Percentiles rank a stretch among this genome's conserved stretches.
Conservation (phyloP, 2,329 filamentous ascomycete species). For the Cyclaneusma minus region DNA sequence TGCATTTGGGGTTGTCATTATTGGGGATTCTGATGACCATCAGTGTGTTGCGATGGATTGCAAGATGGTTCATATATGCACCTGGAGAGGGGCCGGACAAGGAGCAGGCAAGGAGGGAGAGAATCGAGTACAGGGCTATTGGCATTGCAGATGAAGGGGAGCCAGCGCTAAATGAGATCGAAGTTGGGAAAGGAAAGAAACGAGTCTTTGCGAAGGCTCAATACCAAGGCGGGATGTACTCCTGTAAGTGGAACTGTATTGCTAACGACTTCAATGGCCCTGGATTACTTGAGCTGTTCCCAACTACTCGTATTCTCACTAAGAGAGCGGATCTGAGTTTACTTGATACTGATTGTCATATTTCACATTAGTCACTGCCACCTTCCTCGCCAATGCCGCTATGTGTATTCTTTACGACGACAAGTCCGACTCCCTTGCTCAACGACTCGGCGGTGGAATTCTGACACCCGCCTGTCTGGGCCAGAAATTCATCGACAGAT, state of each 20-base stretch:
- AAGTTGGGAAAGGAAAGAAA: conserved; percentile 23
- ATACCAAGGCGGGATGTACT: conserved; percentile 47
- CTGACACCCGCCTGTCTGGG: conserved; percentile 61
- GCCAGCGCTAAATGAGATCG: conserved; percentile 28
- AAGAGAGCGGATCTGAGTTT: neutral
- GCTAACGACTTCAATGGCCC: neutral
- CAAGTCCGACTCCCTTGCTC: conserved; percentile 24
- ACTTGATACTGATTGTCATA: neutral
- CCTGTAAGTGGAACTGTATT: conserved; percentile 34
- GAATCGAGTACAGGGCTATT: conserved; percentile 47
- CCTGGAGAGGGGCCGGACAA: conserved; percentile 38
- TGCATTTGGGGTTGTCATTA: conserved; percentile 32
- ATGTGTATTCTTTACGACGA: conserved; percentile 49
- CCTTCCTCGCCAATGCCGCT: conserved; percentile 48
- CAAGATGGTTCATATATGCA: conserved; percentile 28
- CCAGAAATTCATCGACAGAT: conserved; percentile 46
- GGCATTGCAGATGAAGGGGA: conserved; percentile 39
- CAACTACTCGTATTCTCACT: neutral
- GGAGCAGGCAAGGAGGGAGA: conserved; percentile 39
- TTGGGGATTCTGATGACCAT: conserved; percentile 23
- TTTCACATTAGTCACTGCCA: conserved; percentile 39
- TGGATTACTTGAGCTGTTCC: no score
- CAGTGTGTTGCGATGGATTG: conserved; percentile 23
- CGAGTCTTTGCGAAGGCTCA: conserved; percentile 36
- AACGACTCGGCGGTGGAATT: conserved; percentile 46